Base-by-base conservation (phyloP, 2,329 filamentous ascomycete genomes). In the Colletotrichum cereale region DNA sequence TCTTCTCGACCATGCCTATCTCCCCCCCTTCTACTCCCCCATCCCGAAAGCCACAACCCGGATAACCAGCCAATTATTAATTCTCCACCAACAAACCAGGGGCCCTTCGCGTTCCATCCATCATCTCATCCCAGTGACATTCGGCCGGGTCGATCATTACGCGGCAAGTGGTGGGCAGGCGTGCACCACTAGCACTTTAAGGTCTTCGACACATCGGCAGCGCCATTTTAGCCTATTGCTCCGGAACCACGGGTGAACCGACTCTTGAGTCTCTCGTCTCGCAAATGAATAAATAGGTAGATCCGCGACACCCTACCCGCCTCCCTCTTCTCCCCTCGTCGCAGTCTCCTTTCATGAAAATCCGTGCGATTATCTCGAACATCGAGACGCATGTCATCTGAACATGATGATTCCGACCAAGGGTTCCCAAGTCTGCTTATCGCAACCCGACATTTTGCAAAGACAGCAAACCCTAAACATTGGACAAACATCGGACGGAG, bases 401-500 rank as follows among this genome's bases (percentile, higher is more conserved):
- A 57, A 38, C 34, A 40, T 40, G 34, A 40, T 14, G 24, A 18
- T 38, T 14, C 14, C n/a, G 2, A 16, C 34, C n/a, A n/a, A n/a
- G n/a, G n/a, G n/a, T n/a, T n/a, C 50, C 29, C 24, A 29, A 52
- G 48, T 16, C 38, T 56, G 31, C 31, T 40, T 57, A 14, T 40
- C 12, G n/a, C 4, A 21, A 11, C 42, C 24, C 4, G n/a, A 12
- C 29, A 11, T 34, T 16, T 16, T 8, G 24, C 29, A 47, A 8
- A 29, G 14, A 50, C 34, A n/a, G 44, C 34, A 31, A 61, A 34
- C 42, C n/a, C 16, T 21, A 24, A 42, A 31, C 14, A 47, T 12
- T 11, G 21, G 29, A 34, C 21, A 21, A 61, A 26, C 40, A 48
- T 62, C 16, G 34, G 60, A 63, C 26, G 61, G 48, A 63, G 44